phyloP scores from a whole-genome alignment of 805 yeast genomes.

The Ogataea ganodermae region DNA sequence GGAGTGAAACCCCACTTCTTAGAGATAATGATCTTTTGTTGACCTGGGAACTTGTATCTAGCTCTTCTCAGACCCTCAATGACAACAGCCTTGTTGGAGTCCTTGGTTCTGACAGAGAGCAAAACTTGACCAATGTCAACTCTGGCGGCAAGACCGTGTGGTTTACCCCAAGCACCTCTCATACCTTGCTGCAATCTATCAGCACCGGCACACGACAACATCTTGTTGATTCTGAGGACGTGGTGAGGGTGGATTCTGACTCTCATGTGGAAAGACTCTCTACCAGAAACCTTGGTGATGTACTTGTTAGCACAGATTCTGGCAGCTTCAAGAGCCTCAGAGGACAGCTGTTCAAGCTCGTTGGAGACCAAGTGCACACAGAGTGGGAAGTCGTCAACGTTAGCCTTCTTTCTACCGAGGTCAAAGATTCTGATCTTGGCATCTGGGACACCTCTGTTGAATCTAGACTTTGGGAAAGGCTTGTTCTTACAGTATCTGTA shows the following conservation, averaged over 20 bases:
- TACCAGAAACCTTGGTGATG: slow-evolving; percentile 96
- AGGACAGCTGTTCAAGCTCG: slow-evolving; percentile 98
- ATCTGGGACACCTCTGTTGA: slow-evolving; percentile 99
- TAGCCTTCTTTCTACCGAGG: slow-evolving; percentile 99
- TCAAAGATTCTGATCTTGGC: slow-evolving; percentile 99
- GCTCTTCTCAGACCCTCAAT: slow-evolving; percentile 99
- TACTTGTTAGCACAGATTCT: slow-evolving; percentile 99
- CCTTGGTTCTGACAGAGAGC: slow-evolving; percentile 98
- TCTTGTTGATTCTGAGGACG: slow-evolving; percentile 99
- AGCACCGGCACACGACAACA: slow-evolving; percentile 99
- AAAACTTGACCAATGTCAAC: slow-evolving; percentile 98
- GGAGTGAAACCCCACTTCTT: slow-evolving; percentile 99
- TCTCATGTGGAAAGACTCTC: slow-evolving; percentile 99
- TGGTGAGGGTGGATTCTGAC: slow-evolving; percentile 99
- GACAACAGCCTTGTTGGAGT: slow-evolving; percentile 94
- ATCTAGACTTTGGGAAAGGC: slow-evolving; percentile 99
- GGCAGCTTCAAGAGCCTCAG: slow-evolving; percentile 99
- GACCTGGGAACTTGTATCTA: slow-evolving; percentile 99
- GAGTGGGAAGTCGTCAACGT: slow-evolving; percentile 99
- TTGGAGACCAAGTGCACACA: slow-evolving; percentile 99
- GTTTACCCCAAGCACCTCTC: slow-evolving; percentile 99
- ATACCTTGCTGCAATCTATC: slow-evolving; percentile 99
- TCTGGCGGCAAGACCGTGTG: slow-evolving; percentile 99
- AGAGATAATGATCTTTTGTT: slow-evolving; percentile 97
- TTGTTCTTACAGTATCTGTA: slow-evolving; percentile 99